Conservation (phyloP, 495 filamentous ascomycete genomes). For the Penicillium subrubescens region DNA sequence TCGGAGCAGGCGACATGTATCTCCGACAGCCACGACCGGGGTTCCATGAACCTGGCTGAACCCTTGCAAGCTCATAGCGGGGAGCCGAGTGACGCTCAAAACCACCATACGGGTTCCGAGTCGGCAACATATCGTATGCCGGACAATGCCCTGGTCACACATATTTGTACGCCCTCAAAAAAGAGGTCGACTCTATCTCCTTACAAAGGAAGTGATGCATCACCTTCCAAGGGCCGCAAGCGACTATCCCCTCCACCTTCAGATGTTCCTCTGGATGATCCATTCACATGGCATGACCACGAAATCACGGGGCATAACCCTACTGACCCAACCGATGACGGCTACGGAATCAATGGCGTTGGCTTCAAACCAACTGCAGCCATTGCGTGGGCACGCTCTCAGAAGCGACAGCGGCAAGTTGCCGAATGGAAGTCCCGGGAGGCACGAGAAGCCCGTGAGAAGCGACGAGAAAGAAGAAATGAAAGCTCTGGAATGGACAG, state of each 20-base stretch:
- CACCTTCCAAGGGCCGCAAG: constrained; percentile 33
- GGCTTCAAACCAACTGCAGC: constrained; percentile 88
- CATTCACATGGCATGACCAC: constrained; percentile 78
- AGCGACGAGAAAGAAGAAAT: constrained; percentile 65
- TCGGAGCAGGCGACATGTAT: constrained; percentile 20
- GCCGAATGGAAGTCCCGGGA: constrained; percentile 82
- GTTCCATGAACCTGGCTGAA: constrained; percentile 25
- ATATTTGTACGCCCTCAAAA: constrained; percentile 22
- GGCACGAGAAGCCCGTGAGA: constrained; percentile 78
- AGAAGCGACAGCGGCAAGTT: constrained; percentile 79
- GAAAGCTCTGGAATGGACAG: constrained; percentile 38
- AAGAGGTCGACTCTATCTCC: constrained; percentile 21
- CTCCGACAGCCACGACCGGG: background rate
- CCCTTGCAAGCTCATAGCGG: constrained; percentile 12
- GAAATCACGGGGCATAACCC: constrained; percentile 85
- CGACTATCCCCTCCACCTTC: constrained; percentile 51
- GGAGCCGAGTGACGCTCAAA: constrained; percentile 8
- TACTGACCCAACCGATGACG: constrained; percentile 72
- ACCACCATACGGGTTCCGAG: constrained; percentile 3
- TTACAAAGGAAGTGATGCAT: constrained; percentile 29
- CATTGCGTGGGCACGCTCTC: constrained; percentile 72
- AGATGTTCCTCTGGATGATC: constrained; percentile 37
- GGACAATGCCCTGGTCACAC: constrained; percentile 3
- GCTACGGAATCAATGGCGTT: constrained; percentile 84
- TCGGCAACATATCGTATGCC: background rate